Evolutionary conservation across 371 early-diverging fungal species (phyloP).

Genomic region (Rhizopus arrhizus): DNA sequence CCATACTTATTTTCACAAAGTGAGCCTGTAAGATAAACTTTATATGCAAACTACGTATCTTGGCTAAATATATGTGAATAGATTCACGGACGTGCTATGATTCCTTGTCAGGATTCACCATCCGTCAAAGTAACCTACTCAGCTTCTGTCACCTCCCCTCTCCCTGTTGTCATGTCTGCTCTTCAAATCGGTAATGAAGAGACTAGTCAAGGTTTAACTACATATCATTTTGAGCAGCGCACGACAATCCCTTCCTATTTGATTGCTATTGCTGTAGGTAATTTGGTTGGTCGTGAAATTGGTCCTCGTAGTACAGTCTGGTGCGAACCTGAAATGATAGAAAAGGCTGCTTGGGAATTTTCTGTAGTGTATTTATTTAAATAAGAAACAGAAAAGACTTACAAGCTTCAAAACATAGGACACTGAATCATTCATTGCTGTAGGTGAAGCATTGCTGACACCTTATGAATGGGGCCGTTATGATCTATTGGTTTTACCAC

Average conservation of each 20-base stretch:
- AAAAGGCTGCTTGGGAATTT: constrained; percentile 94
- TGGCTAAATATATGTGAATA: constrained; percentile 1
- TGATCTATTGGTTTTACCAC: constrained; percentile 85
- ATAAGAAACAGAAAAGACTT: background rate
- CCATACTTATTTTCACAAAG: constrained; percentile 97
- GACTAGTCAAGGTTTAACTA: constrained; percentile 43
- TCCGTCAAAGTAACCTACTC: constrained; percentile 88
- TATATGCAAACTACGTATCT: background rate
- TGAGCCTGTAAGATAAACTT: constrained; percentile 63
- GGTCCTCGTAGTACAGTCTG: constrained; percentile 94
- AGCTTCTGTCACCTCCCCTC: constrained; percentile 74
- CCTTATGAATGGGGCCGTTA: constrained; percentile 97
- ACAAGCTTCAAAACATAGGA: constrained; percentile 40
- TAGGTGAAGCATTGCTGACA: constrained; percentile 84
- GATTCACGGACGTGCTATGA: constrained; percentile 93
- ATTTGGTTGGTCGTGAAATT: constrained; percentile 75
- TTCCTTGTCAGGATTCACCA: constrained; percentile 94
- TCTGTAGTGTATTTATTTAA: constrained; percentile 31
- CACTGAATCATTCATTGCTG: constrained; percentile 85
- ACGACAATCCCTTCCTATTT: constrained; percentile 88
- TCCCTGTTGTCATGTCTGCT: constrained; percentile 50
- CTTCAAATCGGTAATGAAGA: constrained; percentile 44
- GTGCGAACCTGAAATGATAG: constrained; percentile 93
- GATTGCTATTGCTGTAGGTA: constrained; percentile 92
- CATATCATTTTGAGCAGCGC: constrained; percentile 72